Conservation (phyloP, 1,284 basidiomycete genomes). For the Amylostereum areolatum region DNA sequence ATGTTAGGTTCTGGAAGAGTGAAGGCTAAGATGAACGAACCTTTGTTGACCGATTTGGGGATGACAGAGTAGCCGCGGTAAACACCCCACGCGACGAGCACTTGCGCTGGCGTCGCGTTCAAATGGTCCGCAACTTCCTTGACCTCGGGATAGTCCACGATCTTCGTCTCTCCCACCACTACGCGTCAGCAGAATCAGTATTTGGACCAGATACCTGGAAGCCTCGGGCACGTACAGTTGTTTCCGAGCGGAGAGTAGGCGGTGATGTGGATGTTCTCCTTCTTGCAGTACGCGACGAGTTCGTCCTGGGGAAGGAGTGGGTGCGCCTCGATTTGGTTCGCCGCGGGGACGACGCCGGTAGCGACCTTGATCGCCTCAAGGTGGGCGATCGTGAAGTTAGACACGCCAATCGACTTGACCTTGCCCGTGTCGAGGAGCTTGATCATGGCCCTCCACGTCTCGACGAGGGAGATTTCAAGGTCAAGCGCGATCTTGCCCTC, state of each 20-base stretch:
- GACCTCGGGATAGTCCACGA: slow-evolving; percentile 61
- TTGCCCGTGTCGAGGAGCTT: slow-evolving; percentile 45
- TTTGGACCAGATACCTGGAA: background rate
- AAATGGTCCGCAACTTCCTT: slow-evolving; percentile 44
- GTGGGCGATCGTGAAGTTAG: slow-evolving; percentile 71
- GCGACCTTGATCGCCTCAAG: slow-evolving; percentile 68
- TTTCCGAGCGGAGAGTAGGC: slow-evolving; percentile 86
- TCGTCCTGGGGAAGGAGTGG: slow-evolving; percentile 71
- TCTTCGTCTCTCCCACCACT: slow-evolving; percentile 52
- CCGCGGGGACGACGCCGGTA: slow-evolving; percentile 72
- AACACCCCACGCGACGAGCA: slow-evolving; percentile 47
- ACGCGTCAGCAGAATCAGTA: slow-evolving; percentile 5
- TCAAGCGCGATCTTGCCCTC: slow-evolving; percentile 52
- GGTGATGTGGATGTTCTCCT: slow-evolving; percentile 74
- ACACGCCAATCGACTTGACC: slow-evolving; percentile 66
- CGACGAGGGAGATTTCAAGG: slow-evolving; percentile 52
- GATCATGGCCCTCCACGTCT: slow-evolving; percentile 83
- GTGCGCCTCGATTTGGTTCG: slow-evolving; percentile 85
- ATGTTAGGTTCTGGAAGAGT: background rate
- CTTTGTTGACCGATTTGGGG: slow-evolving; percentile 44
- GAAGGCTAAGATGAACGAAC: slow-evolving; percentile 13
- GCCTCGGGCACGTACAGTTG: slow-evolving; percentile 41
- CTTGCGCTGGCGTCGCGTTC: slow-evolving; percentile 38
- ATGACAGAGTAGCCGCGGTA: slow-evolving; percentile 42
- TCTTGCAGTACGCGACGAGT: slow-evolving; percentile 61